These are phyloP conservation scores for Raffaelea arxii DNA, from an alignment of 2,329 filamentous ascomycete genomes.

Conservation along the genomic window DNA sequence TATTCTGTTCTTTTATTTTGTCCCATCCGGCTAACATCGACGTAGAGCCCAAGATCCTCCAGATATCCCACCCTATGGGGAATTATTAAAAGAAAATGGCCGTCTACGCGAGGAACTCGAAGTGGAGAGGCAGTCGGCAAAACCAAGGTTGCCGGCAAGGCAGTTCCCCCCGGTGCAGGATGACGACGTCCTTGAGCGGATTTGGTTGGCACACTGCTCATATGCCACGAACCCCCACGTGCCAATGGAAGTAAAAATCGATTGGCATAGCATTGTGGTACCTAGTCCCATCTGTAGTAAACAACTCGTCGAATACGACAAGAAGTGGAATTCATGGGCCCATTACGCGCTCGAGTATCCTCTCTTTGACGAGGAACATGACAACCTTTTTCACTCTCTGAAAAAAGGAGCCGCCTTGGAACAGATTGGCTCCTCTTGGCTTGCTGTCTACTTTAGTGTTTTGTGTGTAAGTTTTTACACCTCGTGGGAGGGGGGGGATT, in stretches of 20 bases:
- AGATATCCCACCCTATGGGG: not conserved
- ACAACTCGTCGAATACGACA: conserved; percentile 2
- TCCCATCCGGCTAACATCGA: conserved; percentile 1
- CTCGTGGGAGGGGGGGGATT: not conserved
- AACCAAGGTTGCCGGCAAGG: not conserved
- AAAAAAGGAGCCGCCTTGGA: not conserved
- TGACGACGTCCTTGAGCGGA: not conserved
- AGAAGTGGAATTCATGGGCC: conserved; percentile 1
- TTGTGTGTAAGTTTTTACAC: not conserved
- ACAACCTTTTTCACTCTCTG: not conserved
- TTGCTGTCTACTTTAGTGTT: conserved; percentile 1
- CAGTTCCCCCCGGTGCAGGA: not conserved
- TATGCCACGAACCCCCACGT: not conserved
- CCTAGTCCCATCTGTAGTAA: not conserved
- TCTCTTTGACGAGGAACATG: not conserved
- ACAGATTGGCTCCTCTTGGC: not conserved
- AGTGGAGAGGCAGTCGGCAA: not conserved
- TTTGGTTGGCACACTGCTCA: not conserved
- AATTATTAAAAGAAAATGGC: not conserved
- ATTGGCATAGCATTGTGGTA: not conserved
- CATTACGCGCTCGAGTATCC: conserved; percentile 1
- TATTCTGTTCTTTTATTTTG: not conserved
- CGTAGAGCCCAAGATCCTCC: not conserved
- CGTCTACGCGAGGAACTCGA: not conserved
- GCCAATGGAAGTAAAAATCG: not conserved